Conservation (phyloP, 345 rosid genomes). For the Eucalyptus regnans region DNA sequence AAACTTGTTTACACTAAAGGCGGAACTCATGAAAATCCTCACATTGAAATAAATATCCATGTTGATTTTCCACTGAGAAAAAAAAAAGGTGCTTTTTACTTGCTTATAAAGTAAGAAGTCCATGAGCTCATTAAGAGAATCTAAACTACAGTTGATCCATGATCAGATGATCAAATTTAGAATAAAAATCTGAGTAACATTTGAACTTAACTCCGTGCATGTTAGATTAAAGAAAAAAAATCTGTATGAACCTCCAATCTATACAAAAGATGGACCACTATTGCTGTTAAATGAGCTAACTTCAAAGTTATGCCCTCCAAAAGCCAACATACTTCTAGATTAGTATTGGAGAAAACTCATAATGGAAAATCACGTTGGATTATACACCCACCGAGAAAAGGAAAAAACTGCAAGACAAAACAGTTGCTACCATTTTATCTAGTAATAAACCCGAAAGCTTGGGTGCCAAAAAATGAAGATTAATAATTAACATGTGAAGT, state of each 20-base stretch:
- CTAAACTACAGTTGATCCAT: not conserved
- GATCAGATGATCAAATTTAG: not conserved
- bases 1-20: not conserved
- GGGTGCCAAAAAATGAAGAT: not conserved
- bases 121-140: not conserved
- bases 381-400: not conserved
- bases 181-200: not conserved
- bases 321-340: not conserved
- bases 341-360: not conserved
- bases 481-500: not conserved
- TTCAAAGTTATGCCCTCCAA: not conserved
- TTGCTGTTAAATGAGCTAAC: not conserved
- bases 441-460: not conserved
- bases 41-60: not conserved
- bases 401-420: not conserved
- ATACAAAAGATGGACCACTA: not conserved
- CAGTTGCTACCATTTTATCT: not conserved
- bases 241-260: not conserved
- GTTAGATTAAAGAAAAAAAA: not conserved
- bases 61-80: not conserved
- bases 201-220: not conserved
- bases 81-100: not conserved
- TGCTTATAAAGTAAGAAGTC: not conserved
- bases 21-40: not conserved
- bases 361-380: not conserved